These are phyloP conservation scores for Cercospora sp. DNA, from an alignment of 2,329 filamentous ascomycete species.

Conservation along the genomic window DNA sequence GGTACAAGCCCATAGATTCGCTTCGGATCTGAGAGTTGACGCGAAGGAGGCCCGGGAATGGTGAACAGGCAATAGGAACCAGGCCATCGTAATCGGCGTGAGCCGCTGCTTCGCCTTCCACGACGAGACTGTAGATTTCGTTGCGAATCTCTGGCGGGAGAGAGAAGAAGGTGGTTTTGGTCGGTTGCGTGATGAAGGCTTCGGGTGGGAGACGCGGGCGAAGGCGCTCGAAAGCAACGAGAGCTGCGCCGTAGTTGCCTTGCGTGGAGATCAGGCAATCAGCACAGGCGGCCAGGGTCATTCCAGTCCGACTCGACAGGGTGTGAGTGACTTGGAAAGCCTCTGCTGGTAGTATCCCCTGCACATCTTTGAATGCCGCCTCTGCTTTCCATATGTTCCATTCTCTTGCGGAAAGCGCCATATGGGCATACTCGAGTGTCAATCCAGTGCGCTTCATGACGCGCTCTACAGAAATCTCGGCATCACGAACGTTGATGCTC, in stretches of 20 bases:
- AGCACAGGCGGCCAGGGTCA: neutral
- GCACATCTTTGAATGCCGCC: neutral
- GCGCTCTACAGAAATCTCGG: neutral
- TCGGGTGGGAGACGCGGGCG: neutral
- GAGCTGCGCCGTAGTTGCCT: neutral
- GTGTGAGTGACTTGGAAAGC: neutral
- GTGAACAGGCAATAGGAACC: neutral
- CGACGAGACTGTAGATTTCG: neutral
- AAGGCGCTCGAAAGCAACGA: neutral
- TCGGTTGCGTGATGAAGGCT: neutral
- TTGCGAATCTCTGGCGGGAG: constrained; percentile 1
- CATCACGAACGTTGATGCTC: neutral
- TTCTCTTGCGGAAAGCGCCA: neutral
- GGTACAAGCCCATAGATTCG: neutral
- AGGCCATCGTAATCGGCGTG: neutral
- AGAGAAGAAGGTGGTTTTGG: neutral
- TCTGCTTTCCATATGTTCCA: neutral
- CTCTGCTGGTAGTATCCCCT: neutral
- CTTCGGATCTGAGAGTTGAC: neutral
- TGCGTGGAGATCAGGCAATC: neutral
- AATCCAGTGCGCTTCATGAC: neutral
- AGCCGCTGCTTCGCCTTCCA: neutral
- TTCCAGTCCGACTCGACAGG: neutral
- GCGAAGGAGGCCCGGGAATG: neutral
- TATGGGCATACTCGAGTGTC: neutral